Evolutionary conservation across 257 asterid genomes (phyloP).

Genomic region (Linderniella brevidens): DNA sequence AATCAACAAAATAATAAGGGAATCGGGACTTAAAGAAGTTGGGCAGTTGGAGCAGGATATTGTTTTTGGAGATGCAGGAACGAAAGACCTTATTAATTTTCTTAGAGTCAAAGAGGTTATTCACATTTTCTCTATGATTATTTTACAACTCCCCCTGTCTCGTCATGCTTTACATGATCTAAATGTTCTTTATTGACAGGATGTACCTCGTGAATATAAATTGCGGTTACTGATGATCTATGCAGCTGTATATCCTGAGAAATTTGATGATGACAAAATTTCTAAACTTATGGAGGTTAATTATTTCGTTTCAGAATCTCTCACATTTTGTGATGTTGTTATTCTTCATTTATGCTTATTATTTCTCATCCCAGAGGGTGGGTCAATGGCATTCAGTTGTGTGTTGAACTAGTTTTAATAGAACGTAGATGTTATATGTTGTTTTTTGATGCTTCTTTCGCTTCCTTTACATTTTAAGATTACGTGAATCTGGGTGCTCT

Average conservation of each 20-base stretch:
- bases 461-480: too few relatives aligned
- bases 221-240: constrained; percentile 90
- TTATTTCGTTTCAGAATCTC: background rate
- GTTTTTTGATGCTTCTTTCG: too few relatives aligned
- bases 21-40: constrained; percentile 72
- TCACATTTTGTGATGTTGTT: background rate
- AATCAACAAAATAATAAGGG: constrained; percentile 66
- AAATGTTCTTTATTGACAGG: constrained; percentile 33
- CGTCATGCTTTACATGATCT: too few relatives aligned
- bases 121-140: too few relatives aligned
- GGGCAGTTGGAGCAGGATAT: constrained; percentile 95
- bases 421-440: too few relatives aligned
- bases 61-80: constrained; percentile 97
- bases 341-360: too few relatives aligned
- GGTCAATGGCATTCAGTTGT: too few relatives aligned
- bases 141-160: too few relatives aligned
- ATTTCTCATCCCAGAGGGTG: too few relatives aligned
- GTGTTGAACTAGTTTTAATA: too few relatives aligned
- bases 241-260: constrained; percentile 89
- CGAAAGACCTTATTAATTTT: constrained; percentile 78
- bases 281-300: constrained; percentile 83
- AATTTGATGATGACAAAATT: constrained; percentile 79
- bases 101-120: constrained; percentile 63
- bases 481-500: too few relatives aligned
- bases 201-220: constrained; percentile 71